Evolutionary conservation across 2,329 filamentous ascomycete genomes (phyloP), one percentile per base, ranked within the genome.

Genomic region (Chrysoporthe deuterocubensis): DNA sequence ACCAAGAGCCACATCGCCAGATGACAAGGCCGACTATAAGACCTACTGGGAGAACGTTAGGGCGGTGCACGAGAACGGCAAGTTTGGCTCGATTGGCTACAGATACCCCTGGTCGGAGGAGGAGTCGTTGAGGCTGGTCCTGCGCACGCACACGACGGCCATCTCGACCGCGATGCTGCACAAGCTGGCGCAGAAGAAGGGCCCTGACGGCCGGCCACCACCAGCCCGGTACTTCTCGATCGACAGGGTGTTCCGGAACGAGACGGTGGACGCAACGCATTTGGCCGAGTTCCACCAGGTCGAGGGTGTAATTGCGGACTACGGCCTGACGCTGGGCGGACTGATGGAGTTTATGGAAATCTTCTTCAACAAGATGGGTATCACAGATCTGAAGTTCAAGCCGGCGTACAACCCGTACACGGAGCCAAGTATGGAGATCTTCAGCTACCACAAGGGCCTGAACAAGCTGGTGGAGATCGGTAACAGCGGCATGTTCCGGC

Each of bases 241-340:
- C 78, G 96, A 99, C 81, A 90, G 96, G 65, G 96, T 99, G 70
- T 99, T 99, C 90, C 64, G 93, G 73, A 99, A 99, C 80, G 96
- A 99, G 81, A 93, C 93, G 2, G 94, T 99, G 68, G 96, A 99
- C 76, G 94, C 94, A 16, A 99, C 96, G 9, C 96, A 99, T 84
- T 81, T 99, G 76, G 94, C 94, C 50, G 96, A 99, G 80, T 99
- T 99, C 86, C 96, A 99, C 82, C 96, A 99, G 78, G 93, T 98
- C 44, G 96, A 99, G 81, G 96, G 96, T 80, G 95, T 99, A 62
- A 98, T 99, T 81, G 96, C 96, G 37, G 96, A 99, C 81, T 98
- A 97, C 78, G 92, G 91, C 46, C 85, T 99, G 71, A 96, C 95
- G 0, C 87, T 98, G 21, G 96, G 96, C 73, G 96, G 94, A 59